These are phyloP conservation scores for Salix viminalis DNA, from an alignment of 345 rosid genomes.

Conservation along the genomic window DNA sequence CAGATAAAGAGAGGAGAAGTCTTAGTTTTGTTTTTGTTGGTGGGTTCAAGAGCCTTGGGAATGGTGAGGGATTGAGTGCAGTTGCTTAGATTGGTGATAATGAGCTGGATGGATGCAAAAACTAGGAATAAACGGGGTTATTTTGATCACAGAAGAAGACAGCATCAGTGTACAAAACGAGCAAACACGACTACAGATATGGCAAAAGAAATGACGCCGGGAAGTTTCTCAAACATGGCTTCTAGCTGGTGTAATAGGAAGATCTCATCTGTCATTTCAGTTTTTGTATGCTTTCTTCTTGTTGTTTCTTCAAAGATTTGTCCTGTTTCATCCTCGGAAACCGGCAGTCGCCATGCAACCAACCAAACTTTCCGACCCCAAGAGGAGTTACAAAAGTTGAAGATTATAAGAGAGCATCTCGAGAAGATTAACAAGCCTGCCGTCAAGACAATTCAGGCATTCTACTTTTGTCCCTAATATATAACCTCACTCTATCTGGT, in stretches of 20 bases:
- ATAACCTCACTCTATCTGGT: not conserved
- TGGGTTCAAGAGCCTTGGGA: constrained; percentile 33
- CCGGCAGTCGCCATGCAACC: constrained; percentile 24
- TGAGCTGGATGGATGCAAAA: constrained; percentile 40
- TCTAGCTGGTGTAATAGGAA: constrained; percentile 26
- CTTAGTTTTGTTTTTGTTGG: constrained; percentile 8
- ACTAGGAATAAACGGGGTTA: constrained; percentile 46
- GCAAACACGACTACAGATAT: not conserved
- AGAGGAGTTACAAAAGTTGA: constrained; percentile 55
- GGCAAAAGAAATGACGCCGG: constrained; percentile 11
- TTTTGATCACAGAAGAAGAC: constrained; percentile 54
- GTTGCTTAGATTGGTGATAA: constrained; percentile 35
- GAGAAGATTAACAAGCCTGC: constrained; percentile 84
- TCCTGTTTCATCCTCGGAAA: constrained; percentile 43
- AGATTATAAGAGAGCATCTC: constrained; percentile 54
- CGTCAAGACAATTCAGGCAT: constrained; percentile 76
- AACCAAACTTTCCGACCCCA: constrained; percentile 61
- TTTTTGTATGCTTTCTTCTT: constrained; percentile 42
- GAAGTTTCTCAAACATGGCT: constrained; percentile 37
- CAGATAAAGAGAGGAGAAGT: not conserved
- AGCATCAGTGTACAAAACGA: constrained; percentile 34
- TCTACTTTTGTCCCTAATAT: not conserved
- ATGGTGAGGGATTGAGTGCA: constrained; percentile 38
- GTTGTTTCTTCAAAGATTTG: constrained; percentile 37
- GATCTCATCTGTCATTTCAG: constrained; percentile 32